These are phyloP conservation scores for Pyrus hybrid DNA, from an alignment of 331 rosid genomes.

Conservation along the genomic window DNA sequence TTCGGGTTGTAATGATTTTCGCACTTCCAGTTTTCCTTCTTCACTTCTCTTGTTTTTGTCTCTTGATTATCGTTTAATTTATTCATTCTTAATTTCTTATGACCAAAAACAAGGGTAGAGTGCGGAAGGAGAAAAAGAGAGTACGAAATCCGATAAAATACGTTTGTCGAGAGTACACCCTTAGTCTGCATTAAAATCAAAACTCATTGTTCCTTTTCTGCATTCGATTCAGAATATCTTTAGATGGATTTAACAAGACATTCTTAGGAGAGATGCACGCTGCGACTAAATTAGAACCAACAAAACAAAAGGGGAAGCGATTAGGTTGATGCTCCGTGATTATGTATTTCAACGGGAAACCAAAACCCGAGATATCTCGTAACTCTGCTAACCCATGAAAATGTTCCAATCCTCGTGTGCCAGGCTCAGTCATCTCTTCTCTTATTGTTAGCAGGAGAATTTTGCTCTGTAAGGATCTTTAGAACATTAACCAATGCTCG, in stretches of 20 bases:
- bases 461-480: conserved; percentile 52
- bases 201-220: background rate
- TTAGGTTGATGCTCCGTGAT: background rate
- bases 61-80: background rate
- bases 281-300: background rate
- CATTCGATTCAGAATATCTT: background rate
- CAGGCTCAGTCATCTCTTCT: conserved; percentile 31
- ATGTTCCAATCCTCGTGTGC: background rate
- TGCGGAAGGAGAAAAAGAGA: background rate
- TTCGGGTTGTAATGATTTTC: background rate
- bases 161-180: background rate
- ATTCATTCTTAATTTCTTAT: background rate
- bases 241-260: background rate
- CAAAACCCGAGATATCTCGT: conserved; percentile 10
- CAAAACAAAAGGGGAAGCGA: background rate
- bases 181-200: background rate
- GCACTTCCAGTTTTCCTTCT: background rate
- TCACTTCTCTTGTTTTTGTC: background rate
- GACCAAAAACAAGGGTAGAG: background rate
- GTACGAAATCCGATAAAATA: too few species aligned
- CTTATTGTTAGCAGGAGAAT: conserved; percentile 22
- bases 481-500: conserved; percentile 63
- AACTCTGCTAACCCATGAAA: conserved; percentile 6
- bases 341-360: background rate
- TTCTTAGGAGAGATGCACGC: background rate